Conservation (phyloP, 2,329 filamentous ascomycete genomes). For the Xylariales sp. region DNA sequence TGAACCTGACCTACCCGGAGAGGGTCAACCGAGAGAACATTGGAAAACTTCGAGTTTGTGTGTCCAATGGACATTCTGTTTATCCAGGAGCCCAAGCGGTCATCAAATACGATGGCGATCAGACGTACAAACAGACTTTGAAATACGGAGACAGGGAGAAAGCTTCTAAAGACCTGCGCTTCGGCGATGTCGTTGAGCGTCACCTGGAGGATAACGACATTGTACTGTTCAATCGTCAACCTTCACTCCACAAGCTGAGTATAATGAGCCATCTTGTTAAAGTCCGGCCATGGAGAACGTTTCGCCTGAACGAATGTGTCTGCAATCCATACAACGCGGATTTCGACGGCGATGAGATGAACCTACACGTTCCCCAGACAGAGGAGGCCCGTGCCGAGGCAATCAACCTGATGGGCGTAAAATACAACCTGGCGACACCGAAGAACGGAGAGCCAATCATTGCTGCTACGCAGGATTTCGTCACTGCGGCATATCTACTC, state of each 20-base stretch:
- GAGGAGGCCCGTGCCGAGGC: constrained; percentile 95
- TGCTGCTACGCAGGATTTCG: constrained; percentile 98
- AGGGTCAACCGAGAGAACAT: constrained; percentile 81
- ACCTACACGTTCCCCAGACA: constrained; percentile 93
- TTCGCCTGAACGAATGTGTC: constrained; percentile 95
- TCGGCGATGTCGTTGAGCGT: constrained; percentile 87
- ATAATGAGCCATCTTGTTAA: constrained; percentile 96
- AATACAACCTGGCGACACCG: constrained; percentile 90
- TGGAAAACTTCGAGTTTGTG: constrained; percentile 68
- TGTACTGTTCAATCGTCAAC: constrained; percentile 96
- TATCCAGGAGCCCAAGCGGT: constrained; percentile 89
- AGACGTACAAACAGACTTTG: constrained; percentile 63
- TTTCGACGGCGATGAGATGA: constrained; percentile 99
- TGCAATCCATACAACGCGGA: constrained; percentile 98
- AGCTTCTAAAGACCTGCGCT: constrained; percentile 68
- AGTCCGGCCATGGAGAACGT: constrained; percentile 90
- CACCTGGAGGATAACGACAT: constrained; percentile 95
- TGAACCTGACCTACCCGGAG: constrained; percentile 94
- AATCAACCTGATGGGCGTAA: constrained; percentile 95
- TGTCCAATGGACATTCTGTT: constrained; percentile 68
- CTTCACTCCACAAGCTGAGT: constrained; percentile 95
- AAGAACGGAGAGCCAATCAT: constrained; percentile 99
- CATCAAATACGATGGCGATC: constrained; percentile 59
- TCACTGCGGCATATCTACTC: constrained; percentile 86
- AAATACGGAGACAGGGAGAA: constrained; percentile 68